Percentiles rank a stretch among this genome's conserved stretches.
Evolutionary conservation across 345 rosid genomes (phyloP).

Genomic region (Boechera stricta): DNA sequence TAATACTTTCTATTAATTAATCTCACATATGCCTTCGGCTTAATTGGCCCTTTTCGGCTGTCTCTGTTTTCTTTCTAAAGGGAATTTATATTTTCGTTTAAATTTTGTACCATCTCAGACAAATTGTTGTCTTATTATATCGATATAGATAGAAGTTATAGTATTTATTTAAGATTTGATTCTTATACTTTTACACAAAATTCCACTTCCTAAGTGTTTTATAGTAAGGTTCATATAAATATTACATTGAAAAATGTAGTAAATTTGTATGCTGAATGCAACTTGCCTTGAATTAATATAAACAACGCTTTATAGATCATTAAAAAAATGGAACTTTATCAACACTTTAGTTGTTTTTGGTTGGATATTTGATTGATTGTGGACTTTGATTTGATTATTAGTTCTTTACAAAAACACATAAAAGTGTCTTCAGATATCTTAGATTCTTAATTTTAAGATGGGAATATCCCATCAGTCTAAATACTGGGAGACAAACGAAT

Average conservation of each 20-base stretch:
- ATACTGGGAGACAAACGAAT: slow-evolving; percentile 30
- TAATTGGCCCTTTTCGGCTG: background rate
- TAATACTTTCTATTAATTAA: background rate
- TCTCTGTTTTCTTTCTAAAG: background rate
- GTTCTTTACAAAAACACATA: slow-evolving; percentile 6
- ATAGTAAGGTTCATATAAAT: slow-evolving; percentile 14
- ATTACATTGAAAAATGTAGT: background rate
- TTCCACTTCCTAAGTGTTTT: slow-evolving; percentile 16
- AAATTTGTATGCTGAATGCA: background rate
- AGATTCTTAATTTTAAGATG: slow-evolving; percentile 16
- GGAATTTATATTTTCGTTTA: background rate
- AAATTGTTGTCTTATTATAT: slow-evolving; percentile 20
- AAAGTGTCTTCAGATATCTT: slow-evolving; percentile 3
- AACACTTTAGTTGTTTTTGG: slow-evolving; percentile 27
- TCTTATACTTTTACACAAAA: slow-evolving; percentile 14
- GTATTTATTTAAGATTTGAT: slow-evolving; percentile 10
- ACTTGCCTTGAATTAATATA: slow-evolving; percentile 16
- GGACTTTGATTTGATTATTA: slow-evolving; percentile 16
- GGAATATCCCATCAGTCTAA: slow-evolving; percentile 35
- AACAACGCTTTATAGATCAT: slow-evolving; percentile 4
- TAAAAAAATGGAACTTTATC: slow-evolving; percentile 17
- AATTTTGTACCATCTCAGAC: background rate
- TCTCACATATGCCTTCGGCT: background rate
- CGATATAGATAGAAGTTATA: slow-evolving; percentile 16
- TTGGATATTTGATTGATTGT: slow-evolving; percentile 33